These are phyloP conservation scores for Trichoderma parareesei DNA, from an alignment of 495 filamentous ascomycete genomes.

Conservation along the genomic window DNA sequence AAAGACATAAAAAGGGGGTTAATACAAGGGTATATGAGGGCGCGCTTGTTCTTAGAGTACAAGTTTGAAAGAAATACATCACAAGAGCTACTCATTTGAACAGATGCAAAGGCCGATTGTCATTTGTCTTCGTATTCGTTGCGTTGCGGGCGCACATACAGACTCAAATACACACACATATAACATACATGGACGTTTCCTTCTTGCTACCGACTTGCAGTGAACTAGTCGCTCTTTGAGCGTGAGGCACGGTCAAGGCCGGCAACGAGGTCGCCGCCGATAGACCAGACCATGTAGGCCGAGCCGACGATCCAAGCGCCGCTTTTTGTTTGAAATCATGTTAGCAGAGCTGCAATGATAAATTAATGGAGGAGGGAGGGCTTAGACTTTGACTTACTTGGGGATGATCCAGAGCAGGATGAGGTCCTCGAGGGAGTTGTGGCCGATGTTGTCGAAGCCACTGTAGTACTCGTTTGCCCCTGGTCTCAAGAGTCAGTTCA, in stretches of 20 bases:
- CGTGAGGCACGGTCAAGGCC: constrained; percentile 47
- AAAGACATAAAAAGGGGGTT: neutral
- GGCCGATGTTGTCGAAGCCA: constrained; percentile 70
- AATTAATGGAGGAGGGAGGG: neutral
- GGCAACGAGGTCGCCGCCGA: constrained; percentile 62
- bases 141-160: constrained; percentile 4
- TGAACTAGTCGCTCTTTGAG: constrained; percentile 21
- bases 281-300: constrained; percentile 57
- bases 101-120: neutral
- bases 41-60: neutral
- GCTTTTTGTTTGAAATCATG: constrained; percentile 31
- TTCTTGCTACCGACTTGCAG: neutral
- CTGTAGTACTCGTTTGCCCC: constrained; percentile 73
- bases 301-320: constrained; percentile 74
- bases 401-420: constrained; percentile 68
- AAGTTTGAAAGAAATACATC: neutral
- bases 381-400: constrained; percentile 50
- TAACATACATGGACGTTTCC: neutral
- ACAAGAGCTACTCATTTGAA: neutral
- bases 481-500: constrained; percentile 23
- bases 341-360: neutral
- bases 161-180: neutral
- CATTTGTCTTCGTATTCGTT: neutral
- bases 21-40: neutral
- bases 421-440: constrained; percentile 53